phyloP scores from a whole-genome alignment of 176 grass and related monocot species.

The Carex parvula region DNA sequence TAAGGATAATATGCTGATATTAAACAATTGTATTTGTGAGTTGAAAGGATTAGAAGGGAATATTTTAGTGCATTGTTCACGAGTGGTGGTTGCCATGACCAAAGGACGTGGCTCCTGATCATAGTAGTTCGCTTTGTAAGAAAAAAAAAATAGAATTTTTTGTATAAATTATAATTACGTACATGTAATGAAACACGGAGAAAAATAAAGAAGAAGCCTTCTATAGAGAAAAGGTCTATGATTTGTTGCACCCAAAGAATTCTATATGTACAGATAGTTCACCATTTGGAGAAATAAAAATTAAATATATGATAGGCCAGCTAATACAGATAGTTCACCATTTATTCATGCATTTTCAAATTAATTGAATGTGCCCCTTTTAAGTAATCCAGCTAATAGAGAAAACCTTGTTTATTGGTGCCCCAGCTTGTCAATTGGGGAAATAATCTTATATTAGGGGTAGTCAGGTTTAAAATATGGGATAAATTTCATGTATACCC shows the following conservation, averaged over 20 bases:
- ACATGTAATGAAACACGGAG: not conserved
- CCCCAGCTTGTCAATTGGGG: too few relatives aligned
- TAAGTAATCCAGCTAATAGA: too few relatives aligned
- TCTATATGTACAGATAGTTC: too few relatives aligned
- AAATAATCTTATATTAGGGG: too few relatives aligned
- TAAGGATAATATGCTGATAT: not conserved
- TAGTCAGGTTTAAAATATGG: too few relatives aligned
- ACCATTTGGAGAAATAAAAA: not conserved
- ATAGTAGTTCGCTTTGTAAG: not conserved
- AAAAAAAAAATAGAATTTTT: not conserved
- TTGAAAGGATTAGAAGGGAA: not conserved
- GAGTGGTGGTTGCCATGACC: slow-evolving; percentile 17
- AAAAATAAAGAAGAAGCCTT: not conserved
- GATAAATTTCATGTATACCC: too few relatives aligned
- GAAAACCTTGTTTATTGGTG: too few relatives aligned
- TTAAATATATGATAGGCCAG: too few relatives aligned
- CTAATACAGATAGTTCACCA: too few relatives aligned
- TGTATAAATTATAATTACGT: not conserved
- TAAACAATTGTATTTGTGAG: slow-evolving; percentile 4
- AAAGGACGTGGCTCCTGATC: slow-evolving; percentile 9
- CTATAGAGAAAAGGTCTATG: not conserved
- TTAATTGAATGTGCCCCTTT: too few relatives aligned
- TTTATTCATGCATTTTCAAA: too few relatives aligned
- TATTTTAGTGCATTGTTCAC: not conserved
- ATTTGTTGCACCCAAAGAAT: not conserved